Evolutionary conservation across 2,329 filamentous ascomycete genomes (phyloP).

Genomic region (Botrytis aclada): DNA sequence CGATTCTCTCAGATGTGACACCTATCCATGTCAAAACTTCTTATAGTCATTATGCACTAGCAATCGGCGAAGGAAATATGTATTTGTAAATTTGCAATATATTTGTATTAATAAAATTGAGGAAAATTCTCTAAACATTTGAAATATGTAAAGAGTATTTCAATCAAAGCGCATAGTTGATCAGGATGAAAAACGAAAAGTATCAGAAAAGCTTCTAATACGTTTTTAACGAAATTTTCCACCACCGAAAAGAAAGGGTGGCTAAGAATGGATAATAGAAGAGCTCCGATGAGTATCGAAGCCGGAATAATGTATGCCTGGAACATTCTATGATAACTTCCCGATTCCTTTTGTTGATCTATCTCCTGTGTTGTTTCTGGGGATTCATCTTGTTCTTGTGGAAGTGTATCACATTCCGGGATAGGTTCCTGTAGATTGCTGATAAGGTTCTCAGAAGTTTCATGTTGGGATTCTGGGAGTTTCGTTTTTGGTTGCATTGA

Average conservation of each 20-base stretch:
- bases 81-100: too few species aligned
- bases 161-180: not conserved
- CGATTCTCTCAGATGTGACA: not conserved
- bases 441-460: not conserved
- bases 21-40: not conserved
- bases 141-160: not conserved
- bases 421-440: not conserved
- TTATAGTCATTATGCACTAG: not conserved
- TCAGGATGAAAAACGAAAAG: not conserved
- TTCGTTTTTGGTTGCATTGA: not conserved
- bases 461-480: fast-evolving
- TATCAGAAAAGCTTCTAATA: not conserved
- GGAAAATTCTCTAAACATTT: not conserved
- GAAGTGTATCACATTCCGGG: not conserved
- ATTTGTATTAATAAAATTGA: not conserved
- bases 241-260: not conserved
- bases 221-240: not conserved
- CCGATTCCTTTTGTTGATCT: not conserved
- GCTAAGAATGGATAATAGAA: not conserved
- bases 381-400: not conserved
- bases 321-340: not conserved
- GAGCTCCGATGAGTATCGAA: not conserved
- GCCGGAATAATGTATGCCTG: not conserved
- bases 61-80: too few species aligned
- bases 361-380: not conserved